A percentile compares a stretch with the other conserved stretches of the same genome.
phyloP scores from a whole-genome alignment of 1,139 yeast genomes.

The Saccharomycopsis hybrid region DNA sequence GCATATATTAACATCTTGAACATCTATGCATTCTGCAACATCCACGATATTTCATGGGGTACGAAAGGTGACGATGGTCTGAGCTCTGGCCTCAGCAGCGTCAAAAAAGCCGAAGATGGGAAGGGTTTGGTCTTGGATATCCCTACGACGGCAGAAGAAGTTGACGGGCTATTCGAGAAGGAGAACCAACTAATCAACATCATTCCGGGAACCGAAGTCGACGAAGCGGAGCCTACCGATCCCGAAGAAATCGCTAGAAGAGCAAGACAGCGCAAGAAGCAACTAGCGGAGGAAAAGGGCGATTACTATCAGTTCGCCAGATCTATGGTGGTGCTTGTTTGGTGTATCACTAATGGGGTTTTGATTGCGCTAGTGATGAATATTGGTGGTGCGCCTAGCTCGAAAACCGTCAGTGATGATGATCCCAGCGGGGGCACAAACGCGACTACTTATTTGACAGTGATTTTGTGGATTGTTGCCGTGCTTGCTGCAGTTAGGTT shows the following conservation, averaged over 20 bases:
- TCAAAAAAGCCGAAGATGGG: slow-evolving; percentile 64
- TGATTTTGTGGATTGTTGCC: slow-evolving; percentile 77
- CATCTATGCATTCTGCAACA: slow-evolving; percentile 90
- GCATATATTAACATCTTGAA: slow-evolving; percentile 82
- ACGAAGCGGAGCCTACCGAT: slow-evolving; percentile 29
- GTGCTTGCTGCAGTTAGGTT: slow-evolving; percentile 70
- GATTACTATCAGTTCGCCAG: slow-evolving; percentile 71
- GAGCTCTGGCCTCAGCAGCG: slow-evolving; percentile 41
- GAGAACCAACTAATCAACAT: slow-evolving; percentile 51
- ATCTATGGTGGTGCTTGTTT: slow-evolving; percentile 70
- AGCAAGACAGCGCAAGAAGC: slow-evolving; percentile 29
- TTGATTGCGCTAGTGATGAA: slow-evolving; percentile 64
- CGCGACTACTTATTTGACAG: slow-evolving; percentile 56
- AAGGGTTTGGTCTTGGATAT: slow-evolving; percentile 67
- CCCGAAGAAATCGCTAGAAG: slow-evolving; percentile 34
- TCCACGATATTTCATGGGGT: slow-evolving; percentile 98
- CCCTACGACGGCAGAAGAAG: slow-evolving; percentile 57
- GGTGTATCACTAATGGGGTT: slow-evolving; percentile 73
- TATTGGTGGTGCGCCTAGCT: slow-evolving; percentile 46
- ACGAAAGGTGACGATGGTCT: slow-evolving; percentile 80
- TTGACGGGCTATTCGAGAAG: slow-evolving; percentile 52
- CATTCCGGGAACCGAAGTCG: slow-evolving; percentile 36
- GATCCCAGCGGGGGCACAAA: slow-evolving; percentile 30
- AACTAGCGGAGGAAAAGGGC: slow-evolving; percentile 52
- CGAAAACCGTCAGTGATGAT: slow-evolving; percentile 28